phyloP scores from a whole-genome alignment of 768 basidiomycete species.

The Pleurotus tuoliensis region DNA sequence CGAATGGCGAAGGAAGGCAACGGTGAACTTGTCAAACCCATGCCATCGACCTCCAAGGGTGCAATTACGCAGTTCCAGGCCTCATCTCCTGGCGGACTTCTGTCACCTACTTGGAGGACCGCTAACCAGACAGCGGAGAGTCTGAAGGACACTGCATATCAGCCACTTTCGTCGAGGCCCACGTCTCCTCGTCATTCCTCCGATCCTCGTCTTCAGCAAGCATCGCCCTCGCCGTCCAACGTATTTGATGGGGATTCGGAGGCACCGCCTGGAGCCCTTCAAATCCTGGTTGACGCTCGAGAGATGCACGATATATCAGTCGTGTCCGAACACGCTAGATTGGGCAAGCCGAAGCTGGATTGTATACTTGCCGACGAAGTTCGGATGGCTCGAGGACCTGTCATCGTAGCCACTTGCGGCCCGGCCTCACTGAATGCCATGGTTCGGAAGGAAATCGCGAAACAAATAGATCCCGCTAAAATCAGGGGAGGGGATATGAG shows the following conservation, averaged over 20 bases:
- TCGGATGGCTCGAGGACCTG: slow-evolving; percentile 43
- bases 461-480: slow-evolving; percentile 53
- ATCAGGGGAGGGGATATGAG: slow-evolving; percentile 53
- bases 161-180: neutral
- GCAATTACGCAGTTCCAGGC: too few species aligned
- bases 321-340: slow-evolving; percentile 59
- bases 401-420: slow-evolving; percentile 77
- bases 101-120: neutral
- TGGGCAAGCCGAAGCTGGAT: slow-evolving; percentile 64
- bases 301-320: slow-evolving; percentile 58
- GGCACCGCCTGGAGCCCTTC: neutral
- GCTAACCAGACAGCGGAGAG: neutral
- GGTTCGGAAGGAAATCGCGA: slow-evolving; percentile 60
- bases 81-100: neutral
- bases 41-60: neutral
- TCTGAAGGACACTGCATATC: neutral
- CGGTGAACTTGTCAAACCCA: neutral
- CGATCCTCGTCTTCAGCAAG: neutral
- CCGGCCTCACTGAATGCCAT: slow-evolving; percentile 66
- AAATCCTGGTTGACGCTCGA: slow-evolving; percentile 40
- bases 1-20: slow-evolving; percentile 6
- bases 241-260: neutral
- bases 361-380: slow-evolving; percentile 65
- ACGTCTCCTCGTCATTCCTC: neutral
- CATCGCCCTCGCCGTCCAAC: neutral